Percentiles rank a stretch among this genome's conserved stretches.
Evolutionary conservation across 352 stramenopile genomes (phyloP).

Genomic region (Phytophthora boehmeriae): DNA sequence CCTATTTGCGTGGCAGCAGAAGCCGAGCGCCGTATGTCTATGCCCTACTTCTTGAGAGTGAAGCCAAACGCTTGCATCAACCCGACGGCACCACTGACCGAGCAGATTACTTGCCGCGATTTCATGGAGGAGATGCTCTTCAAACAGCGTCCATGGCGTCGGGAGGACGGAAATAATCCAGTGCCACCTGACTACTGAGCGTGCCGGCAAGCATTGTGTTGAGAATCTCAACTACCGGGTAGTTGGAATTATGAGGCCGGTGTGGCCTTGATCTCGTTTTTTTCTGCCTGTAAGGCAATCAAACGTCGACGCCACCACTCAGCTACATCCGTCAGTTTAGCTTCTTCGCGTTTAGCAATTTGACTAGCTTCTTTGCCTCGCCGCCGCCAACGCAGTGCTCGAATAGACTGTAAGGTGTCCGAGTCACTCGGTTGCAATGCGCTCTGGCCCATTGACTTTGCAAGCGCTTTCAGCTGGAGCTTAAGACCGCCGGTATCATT

Average conservation of each 20-base stretch:
- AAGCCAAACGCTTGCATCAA: conserved; percentile 67
- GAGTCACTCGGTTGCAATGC: conserved; percentile 7
- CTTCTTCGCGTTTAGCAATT: conserved; percentile 24
- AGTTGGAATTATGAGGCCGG: background rate
- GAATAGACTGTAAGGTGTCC: conserved; percentile 20
- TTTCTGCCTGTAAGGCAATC: background rate
- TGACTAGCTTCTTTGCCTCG: conserved; percentile 12
- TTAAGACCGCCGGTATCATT: conserved; percentile 7
- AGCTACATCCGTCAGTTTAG: conserved; percentile 40
- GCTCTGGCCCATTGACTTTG: conserved; percentile 28
- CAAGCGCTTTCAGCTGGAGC: conserved; percentile 41
- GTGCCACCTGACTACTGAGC: conserved; percentile 56
- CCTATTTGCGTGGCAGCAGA: conserved; percentile 67
- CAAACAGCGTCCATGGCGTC: conserved; percentile 79
- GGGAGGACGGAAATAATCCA: conserved; percentile 43
- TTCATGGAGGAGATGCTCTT: conserved; percentile 88
- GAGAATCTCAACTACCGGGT: no score
- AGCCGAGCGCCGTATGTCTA: conserved; percentile 78
- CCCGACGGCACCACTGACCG: conserved; percentile 34
- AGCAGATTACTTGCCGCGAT: conserved; percentile 71
- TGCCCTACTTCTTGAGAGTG: conserved; percentile 82
- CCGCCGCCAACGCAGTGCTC: conserved; percentile 26
- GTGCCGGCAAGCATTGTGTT: background rate
- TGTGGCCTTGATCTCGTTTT: conserved; percentile 6
- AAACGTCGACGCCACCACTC: conserved; percentile 62